Percentiles rank a stretch among this genome's conserved stretches.
These are phyloP conservation scores for Neurospora sp. DNA, from an alignment of 2,329 filamentous ascomycete species.

Conservation along the genomic window DNA sequence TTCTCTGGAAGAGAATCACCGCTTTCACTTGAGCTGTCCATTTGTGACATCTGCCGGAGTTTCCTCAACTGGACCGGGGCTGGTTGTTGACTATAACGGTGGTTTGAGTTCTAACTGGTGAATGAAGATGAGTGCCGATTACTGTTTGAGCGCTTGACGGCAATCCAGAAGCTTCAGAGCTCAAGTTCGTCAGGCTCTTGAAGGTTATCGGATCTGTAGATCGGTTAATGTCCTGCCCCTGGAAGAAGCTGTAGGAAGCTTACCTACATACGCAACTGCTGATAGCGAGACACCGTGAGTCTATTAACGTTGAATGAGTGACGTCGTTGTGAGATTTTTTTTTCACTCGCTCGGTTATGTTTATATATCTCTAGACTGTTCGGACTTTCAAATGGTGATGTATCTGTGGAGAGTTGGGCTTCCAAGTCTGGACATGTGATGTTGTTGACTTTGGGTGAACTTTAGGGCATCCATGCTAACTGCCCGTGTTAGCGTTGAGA, in stretches of 20 bases:
- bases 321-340: not conserved
- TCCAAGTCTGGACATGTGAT: not conserved
- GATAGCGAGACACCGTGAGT: not conserved
- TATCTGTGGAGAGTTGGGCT: not conserved
- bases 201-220: not conserved
- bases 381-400: not conserved
- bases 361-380: not conserved
- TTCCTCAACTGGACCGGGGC: not conserved
- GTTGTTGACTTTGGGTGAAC: not conserved
- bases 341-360: not conserved
- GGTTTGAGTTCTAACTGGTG: not conserved
- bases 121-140: not conserved
- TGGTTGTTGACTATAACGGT: not conserved
- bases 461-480: not conserved
- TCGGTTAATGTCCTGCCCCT: not conserved
- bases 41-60: not conserved
- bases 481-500: not conserved
- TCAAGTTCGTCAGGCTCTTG: not conserved
- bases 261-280: not conserved
- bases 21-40: not conserved
- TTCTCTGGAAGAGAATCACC: constrained; percentile 8
- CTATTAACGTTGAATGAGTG: not conserved
- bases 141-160: not conserved
- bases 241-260: not conserved
- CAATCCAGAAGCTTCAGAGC: no score